Base-by-base conservation (phyloP, 768 basidiomycete species). In the Phanerochaete sordida region DNA sequence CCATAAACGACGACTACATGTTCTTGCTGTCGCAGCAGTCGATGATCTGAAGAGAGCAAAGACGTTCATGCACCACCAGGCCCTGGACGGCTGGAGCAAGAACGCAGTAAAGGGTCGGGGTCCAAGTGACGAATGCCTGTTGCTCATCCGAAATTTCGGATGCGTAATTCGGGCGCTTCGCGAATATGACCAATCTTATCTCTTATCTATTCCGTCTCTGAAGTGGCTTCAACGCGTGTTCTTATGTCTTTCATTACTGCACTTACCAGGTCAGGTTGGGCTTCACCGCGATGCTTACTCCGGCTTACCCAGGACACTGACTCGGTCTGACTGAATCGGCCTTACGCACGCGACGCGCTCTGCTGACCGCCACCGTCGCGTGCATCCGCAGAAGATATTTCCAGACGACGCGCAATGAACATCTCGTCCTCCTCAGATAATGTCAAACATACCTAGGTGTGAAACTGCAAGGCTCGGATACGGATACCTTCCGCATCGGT, bases 51-150 rank as follows among this genome's bases (percentile, higher is more conserved):
- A 54, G 48, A 64, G 59, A 49, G 64, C 64, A 44, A 70, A 60
- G 52, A 70, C 47, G 58, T 67, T 70, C 69, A 70, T 70, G 64
- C 63, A n/a, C 31, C 77, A 62, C 77, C 76, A 47, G 53, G 33
- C 53, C 33, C 23, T n/a, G 33, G 37, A 54, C 23, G 53, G 35
- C 21, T 24, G 50, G 26, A 5, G 53, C 53, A 43, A 37, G 31
- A 33, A 37, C 31, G 35, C 55, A 43, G 53, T 12, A 54, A 12
- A 39, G 5, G 33, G 37, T 6, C 19, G 11, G 51, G 55, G 56
- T 48, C 37, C 27, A 50, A n/a, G 47, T 44, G 44, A 50, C 26
- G 59, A 61, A 35, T 35, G 33, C 13, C 33, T 35, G 33, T n/a
- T 57, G 56, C 56, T 37, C 37, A 28, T 28, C 50, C 28, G 50